These are phyloP conservation scores for Larix sibirica DNA, from an alignment of 83 land plant species.

Conservation along the genomic window DNA sequence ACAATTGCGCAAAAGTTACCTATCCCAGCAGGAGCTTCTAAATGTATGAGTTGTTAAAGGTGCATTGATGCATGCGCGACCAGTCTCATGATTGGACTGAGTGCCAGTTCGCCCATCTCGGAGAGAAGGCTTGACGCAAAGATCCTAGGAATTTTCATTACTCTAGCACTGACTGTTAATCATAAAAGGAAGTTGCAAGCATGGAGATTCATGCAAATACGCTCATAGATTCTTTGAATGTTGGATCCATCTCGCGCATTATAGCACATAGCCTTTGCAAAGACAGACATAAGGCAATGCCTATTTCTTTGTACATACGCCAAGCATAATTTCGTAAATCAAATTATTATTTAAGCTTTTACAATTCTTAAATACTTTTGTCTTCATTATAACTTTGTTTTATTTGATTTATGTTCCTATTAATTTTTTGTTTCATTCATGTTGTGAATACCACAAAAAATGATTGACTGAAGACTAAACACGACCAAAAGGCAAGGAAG, in stretches of 20 bases:
- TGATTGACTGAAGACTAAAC: too few relatives aligned
- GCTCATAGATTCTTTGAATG: slow-evolving; percentile 71
- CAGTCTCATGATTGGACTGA: slow-evolving; percentile 72
- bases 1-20: too few relatives aligned
- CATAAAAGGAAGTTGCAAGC: slow-evolving; percentile 45
- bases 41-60: slow-evolving; percentile 62
- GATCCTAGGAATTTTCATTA: slow-evolving; percentile 56
- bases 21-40: slow-evolving; percentile 49
- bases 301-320: slow-evolving; percentile 66
- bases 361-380: too few relatives aligned
- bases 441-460: too few relatives aligned
- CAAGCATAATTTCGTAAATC: not conserved
- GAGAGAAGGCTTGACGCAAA: slow-evolving; percentile 66
- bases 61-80: slow-evolving; percentile 44
- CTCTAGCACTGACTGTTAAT: slow-evolving; percentile 42
- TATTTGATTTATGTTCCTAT: too few relatives aligned
- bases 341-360: too few relatives aligned
- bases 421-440: too few relatives aligned
- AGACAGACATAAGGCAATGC: slow-evolving; percentile 50
- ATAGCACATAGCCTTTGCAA: slow-evolving; percentile 64
- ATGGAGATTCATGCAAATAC: slow-evolving; percentile 56
- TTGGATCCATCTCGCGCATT: slow-evolving; percentile 67
- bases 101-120: slow-evolving; percentile 67
- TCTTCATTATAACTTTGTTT: too few relatives aligned
- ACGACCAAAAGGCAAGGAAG: too few relatives aligned